Evolutionary conservation across 176 grass and related monocot species (phyloP).

Genomic region (Oropetium thomaeum): DNA sequence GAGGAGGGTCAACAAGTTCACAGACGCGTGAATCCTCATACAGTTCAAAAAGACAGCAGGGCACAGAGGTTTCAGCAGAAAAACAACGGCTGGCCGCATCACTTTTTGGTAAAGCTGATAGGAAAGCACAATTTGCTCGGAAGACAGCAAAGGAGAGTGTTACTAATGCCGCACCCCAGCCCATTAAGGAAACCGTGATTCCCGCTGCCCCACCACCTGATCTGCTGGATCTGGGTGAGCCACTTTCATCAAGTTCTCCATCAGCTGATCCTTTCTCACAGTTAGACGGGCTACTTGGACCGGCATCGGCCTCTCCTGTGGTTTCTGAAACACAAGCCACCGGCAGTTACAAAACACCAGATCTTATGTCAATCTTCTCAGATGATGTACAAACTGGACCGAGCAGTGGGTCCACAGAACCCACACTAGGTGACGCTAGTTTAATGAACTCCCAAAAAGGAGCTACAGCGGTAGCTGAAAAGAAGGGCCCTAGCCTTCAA

Average conservation of each 20-base stretch:
- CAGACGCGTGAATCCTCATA: slow-evolving; percentile 50
- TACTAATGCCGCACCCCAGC: slow-evolving; percentile 37
- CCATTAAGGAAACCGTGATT: slow-evolving; percentile 53
- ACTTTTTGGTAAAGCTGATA: slow-evolving; percentile 85
- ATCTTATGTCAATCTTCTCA: slow-evolving; percentile 70
- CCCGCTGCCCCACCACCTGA: slow-evolving; percentile 70
- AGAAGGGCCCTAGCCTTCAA: slow-evolving; percentile 75
- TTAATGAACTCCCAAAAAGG: slow-evolving; percentile 27
- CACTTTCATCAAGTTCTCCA: slow-evolving; percentile 37
- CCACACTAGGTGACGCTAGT: slow-evolving; percentile 22
- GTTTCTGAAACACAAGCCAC: slow-evolving; percentile 30
- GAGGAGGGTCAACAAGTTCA: slow-evolving; percentile 37
- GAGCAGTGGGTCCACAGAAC: slow-evolving; percentile 30
- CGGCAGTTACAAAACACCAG: slow-evolving; percentile 44
- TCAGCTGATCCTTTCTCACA: slow-evolving; percentile 78
- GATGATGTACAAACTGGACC: slow-evolving; percentile 38
- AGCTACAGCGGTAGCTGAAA: slow-evolving; percentile 24
- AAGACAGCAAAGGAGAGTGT: slow-evolving; percentile 51
- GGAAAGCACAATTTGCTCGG: slow-evolving; percentile 41
- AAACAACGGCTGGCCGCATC: slow-evolving; percentile 92
- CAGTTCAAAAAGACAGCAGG: slow-evolving; percentile 62
- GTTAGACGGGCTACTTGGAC: slow-evolving; percentile 77
- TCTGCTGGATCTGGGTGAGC: slow-evolving; percentile 82
- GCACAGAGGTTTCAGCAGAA: slow-evolving; percentile 77
- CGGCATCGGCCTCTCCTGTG: slow-evolving; percentile 27